phyloP scores from a whole-genome alignment of 306 rosid genomes.

The Begonia loranthoides region DNA sequence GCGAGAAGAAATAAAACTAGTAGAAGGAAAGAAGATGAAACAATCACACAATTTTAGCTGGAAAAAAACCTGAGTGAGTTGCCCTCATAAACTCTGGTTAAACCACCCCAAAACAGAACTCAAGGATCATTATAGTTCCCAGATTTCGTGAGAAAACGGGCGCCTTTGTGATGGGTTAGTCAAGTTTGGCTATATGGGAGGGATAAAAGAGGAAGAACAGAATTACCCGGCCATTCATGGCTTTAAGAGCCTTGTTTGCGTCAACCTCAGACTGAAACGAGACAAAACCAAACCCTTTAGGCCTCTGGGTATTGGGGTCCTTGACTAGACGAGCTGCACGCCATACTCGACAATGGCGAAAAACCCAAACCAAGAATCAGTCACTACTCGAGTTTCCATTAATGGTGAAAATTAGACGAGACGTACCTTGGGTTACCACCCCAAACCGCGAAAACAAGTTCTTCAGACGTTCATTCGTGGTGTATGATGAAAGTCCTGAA shows the following conservation, averaged over 20 bases:
- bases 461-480: constrained; percentile 28
- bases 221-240: constrained; percentile 78
- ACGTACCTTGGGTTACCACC: constrained; percentile 33
- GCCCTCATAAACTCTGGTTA: too few relatives aligned
- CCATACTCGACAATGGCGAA: background rate
- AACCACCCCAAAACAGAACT: too few relatives aligned
- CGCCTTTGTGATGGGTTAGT: too few relatives aligned
- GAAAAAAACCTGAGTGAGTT: too few relatives aligned
- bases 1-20: too few relatives aligned
- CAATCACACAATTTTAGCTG: too few relatives aligned
- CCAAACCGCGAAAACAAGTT: constrained; percentile 58
- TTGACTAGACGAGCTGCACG: constrained; percentile 31
- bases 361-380: background rate
- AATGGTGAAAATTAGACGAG: background rate
- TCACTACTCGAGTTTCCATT: background rate
- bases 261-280: constrained; percentile 37
- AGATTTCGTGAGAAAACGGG: too few relatives aligned
- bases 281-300: constrained; percentile 87
- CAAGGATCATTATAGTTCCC: too few relatives aligned
- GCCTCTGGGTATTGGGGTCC: constrained; percentile 43
- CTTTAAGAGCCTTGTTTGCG: constrained; percentile 54
- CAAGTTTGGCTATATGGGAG: too few relatives aligned
- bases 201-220: background rate
- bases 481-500: constrained; percentile 54
- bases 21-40: too few relatives aligned